A percentile compares a stretch with the other conserved stretches of the same genome.
Conservation (phyloP, 257 asterid species). For the Solanum rostratum region DNA sequence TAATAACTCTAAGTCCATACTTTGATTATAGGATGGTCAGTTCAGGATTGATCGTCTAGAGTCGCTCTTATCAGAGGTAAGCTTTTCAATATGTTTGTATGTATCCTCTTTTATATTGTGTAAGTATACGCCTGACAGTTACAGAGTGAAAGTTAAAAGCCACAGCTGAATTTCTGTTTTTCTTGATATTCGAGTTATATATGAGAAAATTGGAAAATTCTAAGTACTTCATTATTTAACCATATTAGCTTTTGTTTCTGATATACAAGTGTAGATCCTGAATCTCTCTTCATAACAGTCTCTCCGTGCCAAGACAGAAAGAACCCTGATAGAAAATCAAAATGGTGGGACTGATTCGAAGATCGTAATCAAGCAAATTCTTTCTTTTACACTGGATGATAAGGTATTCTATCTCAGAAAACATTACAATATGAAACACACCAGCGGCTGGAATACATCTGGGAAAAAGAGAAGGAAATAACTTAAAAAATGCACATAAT, state of each 20-base stretch:
- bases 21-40: slow-evolving; percentile 56
- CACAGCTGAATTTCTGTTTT: not conserved
- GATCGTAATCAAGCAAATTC: slow-evolving; percentile 48
- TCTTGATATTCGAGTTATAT: not conserved
- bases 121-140: not conserved
- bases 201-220: not conserved
- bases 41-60: slow-evolving; percentile 96
- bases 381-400: slow-evolving; percentile 59
- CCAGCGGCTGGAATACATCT: not conserved
- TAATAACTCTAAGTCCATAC: slow-evolving; percentile 19
- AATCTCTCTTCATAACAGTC: slow-evolving; percentile 43
- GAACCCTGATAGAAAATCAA: slow-evolving; percentile 31
- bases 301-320: slow-evolving; percentile 70
- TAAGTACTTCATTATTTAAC: slow-evolving; percentile 3
- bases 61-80: slow-evolving; percentile 89
- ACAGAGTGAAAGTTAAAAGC: not conserved
- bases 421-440: not conserved
- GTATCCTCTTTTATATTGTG: not conserved
- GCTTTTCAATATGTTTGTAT: not conserved
- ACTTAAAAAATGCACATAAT: not conserved
- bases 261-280: slow-evolving; percentile 1
- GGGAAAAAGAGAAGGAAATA: not conserved
- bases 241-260: slow-evolving; percentile 2
- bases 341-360: slow-evolving; percentile 37
- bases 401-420: slow-evolving; percentile 38